Evolutionary conservation across 208 protist species (phyloP).

Genomic region (Phytomonas francai): DNA sequence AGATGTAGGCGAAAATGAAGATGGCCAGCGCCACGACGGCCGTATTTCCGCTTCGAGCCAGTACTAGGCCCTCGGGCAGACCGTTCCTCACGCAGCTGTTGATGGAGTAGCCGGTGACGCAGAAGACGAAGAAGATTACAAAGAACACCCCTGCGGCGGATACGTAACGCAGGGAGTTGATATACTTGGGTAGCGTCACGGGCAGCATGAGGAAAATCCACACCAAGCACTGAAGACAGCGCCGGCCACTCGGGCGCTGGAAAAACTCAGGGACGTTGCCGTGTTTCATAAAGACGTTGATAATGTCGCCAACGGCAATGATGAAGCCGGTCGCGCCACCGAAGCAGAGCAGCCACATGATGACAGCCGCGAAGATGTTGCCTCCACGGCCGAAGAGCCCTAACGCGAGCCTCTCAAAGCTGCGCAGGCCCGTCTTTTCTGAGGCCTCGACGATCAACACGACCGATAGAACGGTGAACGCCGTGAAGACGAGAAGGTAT

Average conservation of each 20-base stretch:
- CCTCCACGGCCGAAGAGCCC: conserved; percentile 45
- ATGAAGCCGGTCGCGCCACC: conserved; percentile 44
- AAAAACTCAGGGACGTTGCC: conserved; percentile 26
- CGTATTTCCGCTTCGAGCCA: conserved; percentile 19
- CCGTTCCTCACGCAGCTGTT: conserved; percentile 21
- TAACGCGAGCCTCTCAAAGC: conserved; percentile 35
- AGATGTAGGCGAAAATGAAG: conserved; percentile 59
- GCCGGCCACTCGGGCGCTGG: conserved; percentile 18
- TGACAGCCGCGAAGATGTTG: conserved; percentile 33
- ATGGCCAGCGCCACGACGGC: conserved; percentile 32
- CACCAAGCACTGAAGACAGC: conserved; percentile 23
- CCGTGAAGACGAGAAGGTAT: conserved; percentile 44
- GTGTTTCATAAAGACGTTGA: conserved; percentile 20
- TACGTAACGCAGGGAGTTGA: conserved; percentile 68
- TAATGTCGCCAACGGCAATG: conserved; percentile 31
- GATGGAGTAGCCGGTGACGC: conserved; percentile 35
- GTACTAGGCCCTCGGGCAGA: conserved; percentile 20
- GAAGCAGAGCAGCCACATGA: conserved; percentile 59
- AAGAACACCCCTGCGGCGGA: conserved; percentile 37
- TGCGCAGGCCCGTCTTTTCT: conserved; percentile 38
- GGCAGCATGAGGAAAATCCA: conserved; percentile 62
- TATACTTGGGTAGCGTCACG: conserved; percentile 42
- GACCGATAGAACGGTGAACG: conserved; percentile 56
- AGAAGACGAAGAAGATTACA: conserved; percentile 51
- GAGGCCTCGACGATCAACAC: conserved; percentile 38